These are phyloP conservation scores for Phytophthora tubulina DNA, from an alignment of 352 stramenopile genomes.

Conservation along the genomic window DNA sequence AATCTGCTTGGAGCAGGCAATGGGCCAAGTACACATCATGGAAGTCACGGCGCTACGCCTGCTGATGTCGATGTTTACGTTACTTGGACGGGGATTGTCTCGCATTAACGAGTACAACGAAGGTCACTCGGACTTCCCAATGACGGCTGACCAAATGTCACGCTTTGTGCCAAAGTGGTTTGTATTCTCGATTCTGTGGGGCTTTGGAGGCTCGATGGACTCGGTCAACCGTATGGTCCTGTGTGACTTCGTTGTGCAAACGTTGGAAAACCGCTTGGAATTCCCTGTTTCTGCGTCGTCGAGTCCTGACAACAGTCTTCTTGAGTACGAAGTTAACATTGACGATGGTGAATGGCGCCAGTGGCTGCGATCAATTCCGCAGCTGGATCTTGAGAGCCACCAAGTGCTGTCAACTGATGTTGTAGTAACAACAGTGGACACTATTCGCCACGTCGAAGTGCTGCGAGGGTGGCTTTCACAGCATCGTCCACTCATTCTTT, in stretches of 20 bases:
- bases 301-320: conserved; percentile 83
- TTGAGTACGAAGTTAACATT: conserved; percentile 97
- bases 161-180: conserved; percentile 98
- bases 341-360: conserved; percentile 97
- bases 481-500: conserved; percentile 97
- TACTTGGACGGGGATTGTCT: conserved; percentile 95
- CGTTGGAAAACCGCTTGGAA: conserved; percentile 88
- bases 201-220: conserved; percentile 98
- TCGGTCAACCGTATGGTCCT: conserved; percentile 93
- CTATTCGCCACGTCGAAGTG: conserved; percentile 98
- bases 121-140: conserved; percentile 98
- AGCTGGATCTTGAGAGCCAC: conserved; percentile 98
- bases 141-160: conserved; percentile 96
- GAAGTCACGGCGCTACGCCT: conserved; percentile 94
- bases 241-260: conserved; percentile 90
- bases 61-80: conserved; percentile 96
- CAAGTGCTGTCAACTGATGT: conserved; percentile 96
- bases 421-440: conserved; percentile 99
- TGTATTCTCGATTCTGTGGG: conserved; percentile 98
- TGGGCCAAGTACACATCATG: conserved; percentile 96
- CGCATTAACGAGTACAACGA: conserved; percentile 99
- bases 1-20: conserved; percentile 93
- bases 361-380: conserved; percentile 96
- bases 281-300: conserved; percentile 80
- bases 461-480: conserved; percentile 97